A percentile compares a stretch with the other conserved stretches of the same genome.
Conservation (phyloP, 768 basidiomycete species). For the Lactarius trivialis region DNA sequence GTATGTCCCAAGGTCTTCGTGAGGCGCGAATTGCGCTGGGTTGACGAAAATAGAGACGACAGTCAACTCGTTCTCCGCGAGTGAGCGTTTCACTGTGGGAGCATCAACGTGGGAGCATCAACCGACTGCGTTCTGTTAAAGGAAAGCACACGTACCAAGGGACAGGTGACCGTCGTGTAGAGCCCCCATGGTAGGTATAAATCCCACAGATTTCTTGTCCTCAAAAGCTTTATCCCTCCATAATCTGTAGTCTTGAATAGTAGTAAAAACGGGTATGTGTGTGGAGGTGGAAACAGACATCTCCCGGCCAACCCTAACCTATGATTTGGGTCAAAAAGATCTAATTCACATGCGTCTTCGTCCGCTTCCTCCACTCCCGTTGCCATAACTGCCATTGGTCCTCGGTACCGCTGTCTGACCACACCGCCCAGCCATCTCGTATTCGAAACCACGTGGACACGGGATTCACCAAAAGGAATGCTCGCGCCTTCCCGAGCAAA, state of each 20-base stretch:
- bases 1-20: slow-evolving; percentile 88
- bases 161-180: slow-evolving; percentile 90
- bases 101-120: slow-evolving; percentile 6
- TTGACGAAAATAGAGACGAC: slow-evolving; percentile 97
- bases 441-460: slow-evolving; percentile 60
- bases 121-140: slow-evolving; percentile 1
- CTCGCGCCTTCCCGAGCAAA: slow-evolving; percentile 43
- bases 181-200: slow-evolving; percentile 98
- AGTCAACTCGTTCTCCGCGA: slow-evolving; percentile 75
- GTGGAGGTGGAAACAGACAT: slow-evolving; percentile 15
- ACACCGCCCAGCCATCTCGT: slow-evolving; percentile 77
- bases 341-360: slow-evolving; percentile 11
- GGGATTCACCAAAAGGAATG: slow-evolving; percentile 47
- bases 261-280: slow-evolving; percentile 45
- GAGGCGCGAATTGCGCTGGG: slow-evolving; percentile 93
- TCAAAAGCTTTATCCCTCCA: slow-evolving; percentile 69
- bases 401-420: slow-evolving; percentile 73
- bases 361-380: slow-evolving; percentile 43
- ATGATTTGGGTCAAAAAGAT: not conserved
- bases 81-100: slow-evolving; percentile 62
- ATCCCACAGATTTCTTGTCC: slow-evolving; percentile 66
- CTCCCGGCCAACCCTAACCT: not conserved
- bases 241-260: slow-evolving; percentile 53
- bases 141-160: slow-evolving; percentile 53
- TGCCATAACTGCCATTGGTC: slow-evolving; percentile 66